Evolutionary conservation across 345 rosid genomes (phyloP).

Genomic region (Citrus hindsii): DNA sequence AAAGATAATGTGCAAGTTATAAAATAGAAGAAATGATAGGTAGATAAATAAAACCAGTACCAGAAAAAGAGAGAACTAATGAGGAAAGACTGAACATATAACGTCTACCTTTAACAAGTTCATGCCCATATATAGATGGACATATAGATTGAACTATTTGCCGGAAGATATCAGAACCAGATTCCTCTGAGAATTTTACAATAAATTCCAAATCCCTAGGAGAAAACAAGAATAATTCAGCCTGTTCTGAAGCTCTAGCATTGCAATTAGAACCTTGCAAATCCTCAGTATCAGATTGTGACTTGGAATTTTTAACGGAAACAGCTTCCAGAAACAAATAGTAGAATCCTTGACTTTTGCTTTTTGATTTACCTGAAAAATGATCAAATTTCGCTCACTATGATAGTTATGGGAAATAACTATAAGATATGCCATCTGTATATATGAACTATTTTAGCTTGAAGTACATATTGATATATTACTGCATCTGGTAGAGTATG

Average conservation of each 20-base stretch:
- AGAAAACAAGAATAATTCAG: conserved; percentile 75
- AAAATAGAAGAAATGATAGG: neutral
- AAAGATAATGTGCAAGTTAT: neutral
- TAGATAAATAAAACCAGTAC: neutral
- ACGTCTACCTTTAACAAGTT: conserved; percentile 86
- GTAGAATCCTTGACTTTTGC: conserved; percentile 86
- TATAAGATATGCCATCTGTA: neutral
- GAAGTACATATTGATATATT: neutral
- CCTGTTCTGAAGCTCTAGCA: conserved; percentile 48
- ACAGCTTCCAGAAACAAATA: conserved; percentile 86
- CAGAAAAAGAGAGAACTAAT: neutral
- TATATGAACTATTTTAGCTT: neutral
- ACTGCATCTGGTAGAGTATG: neutral
- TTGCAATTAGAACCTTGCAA: conserved; percentile 44
- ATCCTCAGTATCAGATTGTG: conserved; percentile 57
- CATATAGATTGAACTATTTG: conserved; percentile 83
- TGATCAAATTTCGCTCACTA: conserved; percentile 5
- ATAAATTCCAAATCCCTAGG: conserved; percentile 88
- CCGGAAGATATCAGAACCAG: conserved; percentile 76
- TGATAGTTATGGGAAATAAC: conserved; percentile 16
- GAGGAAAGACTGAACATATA: neutral
- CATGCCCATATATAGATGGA: conserved; percentile 97
- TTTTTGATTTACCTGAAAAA: conserved; percentile 82
- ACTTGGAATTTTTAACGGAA: conserved; percentile 75
- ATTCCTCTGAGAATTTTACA: conserved; percentile 81